Base-by-base conservation (phyloP, 2,329 filamentous ascomycete genomes). In the Ascomycota sp. region DNA sequence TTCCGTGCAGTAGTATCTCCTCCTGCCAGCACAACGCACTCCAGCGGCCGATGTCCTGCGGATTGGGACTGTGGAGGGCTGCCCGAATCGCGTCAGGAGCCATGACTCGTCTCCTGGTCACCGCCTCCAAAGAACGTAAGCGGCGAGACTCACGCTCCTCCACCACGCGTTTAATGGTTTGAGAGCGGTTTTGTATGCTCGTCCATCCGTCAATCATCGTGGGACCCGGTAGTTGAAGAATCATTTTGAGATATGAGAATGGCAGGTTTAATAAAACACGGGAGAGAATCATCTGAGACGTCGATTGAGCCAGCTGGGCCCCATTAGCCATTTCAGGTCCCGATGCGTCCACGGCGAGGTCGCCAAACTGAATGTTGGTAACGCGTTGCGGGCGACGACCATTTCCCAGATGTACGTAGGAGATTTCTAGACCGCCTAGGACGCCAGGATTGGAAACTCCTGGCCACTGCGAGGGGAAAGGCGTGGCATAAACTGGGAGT, bases 311-410 rank as follows among this genome's bases (percentile, higher is more conserved):
- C 25, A 38, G 43, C 20, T 37, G 41, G 7, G 40, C 35, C 5
- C 39, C 40, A 13, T 40, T 44, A 6, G 44, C 46, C 25, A 40
- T 45, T 23, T 53, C 53, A n/a, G n/a, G n/a, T n/a, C n/a, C n/a
- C 3, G 52, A 46, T 7, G 39, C 38, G 8, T 40, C 27, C 7
- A 53, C 29, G 40, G 67, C 55, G 13, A 75, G 53, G 38, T 80
- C 74, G n/a, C 76, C 76, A 41, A 82, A 82, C 35, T 71, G 68
- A 30, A 82, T 79, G 36, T 61, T 63, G 35, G 63, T 65, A 8
- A 77, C 53, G 19, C 70, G 64, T 24, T 51, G 50, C 28, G 62
- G 59, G 30, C 68, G 49, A 30, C 52, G 57, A 7, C 43, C 44
- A 30, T 42, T 47, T 27, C 47, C 48, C 15, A 53, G 40, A 24